Evolutionary conservation across 352 stramenopile genomes (phyloP).

Genomic region (Elongisporangium anandrum): DNA sequence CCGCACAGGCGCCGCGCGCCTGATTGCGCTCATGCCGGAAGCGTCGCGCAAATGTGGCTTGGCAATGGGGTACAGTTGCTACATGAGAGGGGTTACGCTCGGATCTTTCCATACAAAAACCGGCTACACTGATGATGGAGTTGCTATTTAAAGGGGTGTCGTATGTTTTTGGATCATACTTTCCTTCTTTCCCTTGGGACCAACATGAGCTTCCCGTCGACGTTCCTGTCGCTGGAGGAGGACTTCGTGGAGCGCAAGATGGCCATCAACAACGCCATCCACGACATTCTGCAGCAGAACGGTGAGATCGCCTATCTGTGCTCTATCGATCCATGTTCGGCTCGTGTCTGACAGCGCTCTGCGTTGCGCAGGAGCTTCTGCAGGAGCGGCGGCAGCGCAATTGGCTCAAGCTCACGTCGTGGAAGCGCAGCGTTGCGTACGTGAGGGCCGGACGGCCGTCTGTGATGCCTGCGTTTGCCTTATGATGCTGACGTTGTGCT

Average conservation of each 20-base stretch:
- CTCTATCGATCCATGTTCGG: neutral
- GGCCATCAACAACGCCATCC: conserved; percentile 75
- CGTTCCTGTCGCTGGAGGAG: conserved; percentile 70
- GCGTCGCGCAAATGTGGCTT: no score
- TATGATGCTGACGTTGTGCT: neutral
- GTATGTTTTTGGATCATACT: no score
- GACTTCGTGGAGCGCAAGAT: conserved; percentile 83
- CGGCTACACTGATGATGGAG: no score
- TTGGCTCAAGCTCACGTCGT: conserved; percentile 57
- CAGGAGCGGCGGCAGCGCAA: conserved; percentile 33
- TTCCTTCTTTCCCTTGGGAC: no score
- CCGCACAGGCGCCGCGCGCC: conserved; percentile 2
- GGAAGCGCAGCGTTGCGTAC: conserved; percentile 68
- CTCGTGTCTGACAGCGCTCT: neutral
- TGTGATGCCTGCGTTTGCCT: neutral
- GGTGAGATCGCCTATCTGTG: conserved; percentile 10
- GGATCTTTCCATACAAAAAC: no score
- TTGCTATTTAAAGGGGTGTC: no score
- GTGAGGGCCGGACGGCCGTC: conserved; percentile 11
- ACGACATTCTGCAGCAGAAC: conserved; percentile 49
- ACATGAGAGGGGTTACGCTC: no score
- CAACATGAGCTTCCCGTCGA: conserved; percentile 22
- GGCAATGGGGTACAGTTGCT: no score
- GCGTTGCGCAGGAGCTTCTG: conserved; percentile 17
- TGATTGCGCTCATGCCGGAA: no score